Evolutionary conservation across 805 yeast genomes (phyloP).

Genomic region (Wickerhamiella lipophila): DNA sequence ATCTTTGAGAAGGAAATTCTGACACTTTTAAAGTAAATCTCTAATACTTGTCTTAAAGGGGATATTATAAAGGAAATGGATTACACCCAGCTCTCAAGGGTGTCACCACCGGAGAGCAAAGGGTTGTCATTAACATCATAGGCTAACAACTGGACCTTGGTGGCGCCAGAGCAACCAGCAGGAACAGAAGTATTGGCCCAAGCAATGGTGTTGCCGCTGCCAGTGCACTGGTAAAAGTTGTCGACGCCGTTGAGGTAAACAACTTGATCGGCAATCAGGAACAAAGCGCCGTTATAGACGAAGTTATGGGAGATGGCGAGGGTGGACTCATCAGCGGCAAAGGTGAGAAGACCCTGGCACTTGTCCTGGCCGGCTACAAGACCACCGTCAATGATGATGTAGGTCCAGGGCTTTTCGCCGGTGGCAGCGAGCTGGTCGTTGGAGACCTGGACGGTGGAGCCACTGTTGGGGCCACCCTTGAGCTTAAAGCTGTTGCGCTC

Average conservation of each 20-base stretch:
- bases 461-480: constrained; percentile 1
- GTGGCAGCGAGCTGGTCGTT: not conserved
- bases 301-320: not conserved
- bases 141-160: not conserved
- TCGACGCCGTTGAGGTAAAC: not conserved
- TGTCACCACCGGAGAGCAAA: not conserved
- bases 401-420: constrained; percentile 1
- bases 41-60: not conserved
- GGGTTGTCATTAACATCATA: not conserved
- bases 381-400: not conserved
- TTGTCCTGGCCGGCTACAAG: not conserved
- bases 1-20: no score
- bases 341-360: constrained; percentile 3
- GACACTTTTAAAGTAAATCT: no score
- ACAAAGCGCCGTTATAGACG: not conserved
- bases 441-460: not conserved
- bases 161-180: constrained; percentile 3
- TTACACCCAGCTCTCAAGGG: not conserved
- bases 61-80: not conserved
- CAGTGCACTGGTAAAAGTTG: constrained; percentile 1
- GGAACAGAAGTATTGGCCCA: not conserved
- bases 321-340: not conserved
- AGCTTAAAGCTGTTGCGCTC: not conserved
- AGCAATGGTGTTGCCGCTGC: not conserved
- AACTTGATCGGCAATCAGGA: not conserved